Base-by-base conservation (phyloP, 177 flowering plant species). In the Vitis hybrid region DNA sequence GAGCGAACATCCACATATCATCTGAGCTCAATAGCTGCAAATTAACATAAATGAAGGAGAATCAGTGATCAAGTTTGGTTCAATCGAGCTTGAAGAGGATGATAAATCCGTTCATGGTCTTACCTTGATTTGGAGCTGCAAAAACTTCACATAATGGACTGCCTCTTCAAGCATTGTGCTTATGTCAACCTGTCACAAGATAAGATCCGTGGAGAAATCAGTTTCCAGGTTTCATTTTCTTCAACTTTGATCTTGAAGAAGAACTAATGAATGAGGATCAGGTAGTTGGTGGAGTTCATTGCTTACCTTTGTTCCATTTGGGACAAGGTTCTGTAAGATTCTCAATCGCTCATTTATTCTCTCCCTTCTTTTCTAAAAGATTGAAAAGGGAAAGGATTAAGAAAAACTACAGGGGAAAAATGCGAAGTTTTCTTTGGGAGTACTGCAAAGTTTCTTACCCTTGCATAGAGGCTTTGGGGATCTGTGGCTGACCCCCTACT, bases 81-180 rank as follows among this genome's bases (percentile, higher is more conserved):
- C 55, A 4, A 52, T 9, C 7, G 17, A 28, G 13, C 22, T 13
- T 66, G 56, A 2, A 33, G 44, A 33, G 44, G 44, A 33, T 33
- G 44, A 33, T 33, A 11, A 60, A 60, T 59, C 51, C 38, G 11
- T 38, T 24, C 3, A 5, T 10, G n/a, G 2, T 58, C 61, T 60
- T 83, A 93, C 98, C 98, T 91, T 92, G 69, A 95, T 95, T 78
- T 92, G 98, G 57, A 90, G 89, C 84, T 95, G 97, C 81, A 95
- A 81, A 73, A 95, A 92, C 84, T 95, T 95, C 9, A 95, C 98
- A 79, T 95, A 95, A 52, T 86, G 85, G 59, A 91, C 97, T 57
- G 98, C 99, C 69, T 95, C 99, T 88, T 95, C 99, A n/a, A 95
- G 94, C 99, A 95, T 95, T 76, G 99, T 95, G 77, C 99, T 95